Percentiles rank a stretch among this genome's conserved stretches.
phyloP scores from a whole-genome alignment of 495 filamentous ascomycete genomes.

The Trypethelium eluteriae region DNA sequence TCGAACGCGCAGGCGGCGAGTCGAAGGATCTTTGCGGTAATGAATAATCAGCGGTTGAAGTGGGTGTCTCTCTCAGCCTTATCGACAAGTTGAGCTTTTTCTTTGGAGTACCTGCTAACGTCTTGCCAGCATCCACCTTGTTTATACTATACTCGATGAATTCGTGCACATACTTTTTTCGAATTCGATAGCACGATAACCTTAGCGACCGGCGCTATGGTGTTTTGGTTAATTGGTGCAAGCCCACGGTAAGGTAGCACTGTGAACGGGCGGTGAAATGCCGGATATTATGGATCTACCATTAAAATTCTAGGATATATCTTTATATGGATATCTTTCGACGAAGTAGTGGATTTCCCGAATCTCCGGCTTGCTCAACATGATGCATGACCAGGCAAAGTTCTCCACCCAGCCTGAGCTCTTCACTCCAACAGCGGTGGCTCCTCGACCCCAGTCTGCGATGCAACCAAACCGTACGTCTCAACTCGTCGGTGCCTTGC shows the following conservation, averaged over 20 bases:
- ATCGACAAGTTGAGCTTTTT: no score
- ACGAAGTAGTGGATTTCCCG: neutral
- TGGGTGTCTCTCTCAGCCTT: constrained; percentile 7
- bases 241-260: neutral
- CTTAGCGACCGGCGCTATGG: neutral
- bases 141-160: constrained; percentile 37
- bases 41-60: constrained; percentile 40
- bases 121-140: constrained; percentile 31
- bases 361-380: neutral
- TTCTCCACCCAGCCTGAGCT: no score
- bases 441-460: constrained; percentile 42
- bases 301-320: no score
- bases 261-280: neutral
- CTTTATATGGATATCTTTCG: no score
- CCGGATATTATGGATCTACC: neutral
- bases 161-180: constrained; percentile 34
- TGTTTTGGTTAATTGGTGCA: neutral
- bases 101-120: constrained; percentile 9
- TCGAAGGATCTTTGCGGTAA: constrained; percentile 31
- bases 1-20: constrained; percentile 35
- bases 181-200: constrained; percentile 12
- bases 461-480: constrained; percentile 38
- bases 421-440: constrained; percentile 26
- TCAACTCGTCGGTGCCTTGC: constrained; percentile 42
- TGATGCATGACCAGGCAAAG: no score